Evolutionary conservation across 768 basidiomycete species (phyloP).

Genomic region (Lenzites betulinus): DNA sequence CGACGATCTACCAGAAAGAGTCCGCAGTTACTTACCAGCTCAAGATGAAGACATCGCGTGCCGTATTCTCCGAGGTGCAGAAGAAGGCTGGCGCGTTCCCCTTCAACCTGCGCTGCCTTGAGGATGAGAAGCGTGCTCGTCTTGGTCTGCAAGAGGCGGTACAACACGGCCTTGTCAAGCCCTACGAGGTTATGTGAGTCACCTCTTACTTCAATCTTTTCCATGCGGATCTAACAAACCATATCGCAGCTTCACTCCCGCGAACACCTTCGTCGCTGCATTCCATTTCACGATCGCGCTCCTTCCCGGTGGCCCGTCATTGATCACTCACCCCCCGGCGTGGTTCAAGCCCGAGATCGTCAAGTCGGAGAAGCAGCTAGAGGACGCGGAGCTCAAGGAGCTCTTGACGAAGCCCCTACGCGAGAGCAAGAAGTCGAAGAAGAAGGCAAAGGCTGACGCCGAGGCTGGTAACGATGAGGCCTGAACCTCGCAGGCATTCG

Average conservation of each 20-base stretch:
- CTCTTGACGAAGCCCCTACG: constrained; percentile 78
- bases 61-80: constrained; percentile 96
- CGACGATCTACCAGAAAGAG: constrained; percentile 92
- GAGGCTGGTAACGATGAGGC: constrained; percentile 46
- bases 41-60: constrained; percentile 96
- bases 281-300: constrained; percentile 98
- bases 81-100: constrained; percentile 99
- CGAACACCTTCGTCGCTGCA: constrained; percentile 85
- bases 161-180: constrained; percentile 90
- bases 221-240: neutral
- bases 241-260: constrained; percentile 66
- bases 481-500: constrained; percentile 27
- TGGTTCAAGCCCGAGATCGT: constrained; percentile 95
- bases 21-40: constrained; percentile 87
- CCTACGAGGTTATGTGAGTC: constrained; percentile 91
- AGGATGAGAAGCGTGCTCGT: constrained; percentile 94
- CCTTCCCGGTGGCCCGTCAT: constrained; percentile 81
- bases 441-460: constrained; percentile 63
- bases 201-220: neutral
- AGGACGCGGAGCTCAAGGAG: constrained; percentile 84
- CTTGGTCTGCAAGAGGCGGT: constrained; percentile 97
- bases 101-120: constrained; percentile 91
- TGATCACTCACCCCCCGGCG: constrained; percentile 84
- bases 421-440: constrained; percentile 91
- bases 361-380: constrained; percentile 85